These are phyloP conservation scores for Pichia membranifaciens DNA, from an alignment of 805 yeast species.

Conservation along the genomic window DNA sequence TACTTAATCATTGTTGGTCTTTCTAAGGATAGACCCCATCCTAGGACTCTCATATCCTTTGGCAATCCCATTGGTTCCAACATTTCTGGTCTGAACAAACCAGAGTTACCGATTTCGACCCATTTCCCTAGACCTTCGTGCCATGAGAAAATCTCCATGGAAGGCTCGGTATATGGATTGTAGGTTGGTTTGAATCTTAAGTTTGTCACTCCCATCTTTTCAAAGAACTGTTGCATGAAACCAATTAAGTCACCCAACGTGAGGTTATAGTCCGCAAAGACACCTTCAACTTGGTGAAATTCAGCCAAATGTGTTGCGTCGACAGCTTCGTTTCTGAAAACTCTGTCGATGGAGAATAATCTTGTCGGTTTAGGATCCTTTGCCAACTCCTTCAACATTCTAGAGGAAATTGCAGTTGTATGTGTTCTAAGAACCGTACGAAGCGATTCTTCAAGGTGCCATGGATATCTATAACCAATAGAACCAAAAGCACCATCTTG, in stretches of 20 bases:
- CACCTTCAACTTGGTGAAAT: constrained; percentile 99
- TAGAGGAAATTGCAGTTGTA: constrained; percentile 90
- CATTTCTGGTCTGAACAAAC: constrained; percentile 99
- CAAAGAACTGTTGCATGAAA: constrained; percentile 95
- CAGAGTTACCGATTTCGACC: constrained; percentile 99
- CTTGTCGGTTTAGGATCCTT: constrained; percentile 83
- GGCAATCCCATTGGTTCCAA: constrained; percentile 98
- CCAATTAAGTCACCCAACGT: constrained; percentile 96
- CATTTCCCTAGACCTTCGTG: constrained; percentile 91
- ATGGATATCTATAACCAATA: constrained; percentile 96
- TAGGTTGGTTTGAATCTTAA: constrained; percentile 98
- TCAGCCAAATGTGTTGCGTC: constrained; percentile 99
- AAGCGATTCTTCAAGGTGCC: constrained; percentile 88
- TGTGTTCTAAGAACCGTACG: constrained; percentile 95
- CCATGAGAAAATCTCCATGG: constrained; percentile 95
- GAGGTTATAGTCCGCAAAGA: constrained; percentile 89
- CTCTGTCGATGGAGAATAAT: constrained; percentile 94
- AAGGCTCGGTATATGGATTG: constrained; percentile 98
- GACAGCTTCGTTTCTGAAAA: constrained; percentile 98
- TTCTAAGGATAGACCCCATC: constrained; percentile 96
- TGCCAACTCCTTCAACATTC: constrained; percentile 83
- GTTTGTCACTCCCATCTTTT: constrained; percentile 93
- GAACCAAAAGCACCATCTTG: constrained; percentile 89
- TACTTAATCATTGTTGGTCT: constrained; percentile 99
- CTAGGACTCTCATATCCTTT: constrained; percentile 84